Base-by-base conservation (phyloP, 2,329 filamentous ascomycete species). In the Cadophora sp. region DNA sequence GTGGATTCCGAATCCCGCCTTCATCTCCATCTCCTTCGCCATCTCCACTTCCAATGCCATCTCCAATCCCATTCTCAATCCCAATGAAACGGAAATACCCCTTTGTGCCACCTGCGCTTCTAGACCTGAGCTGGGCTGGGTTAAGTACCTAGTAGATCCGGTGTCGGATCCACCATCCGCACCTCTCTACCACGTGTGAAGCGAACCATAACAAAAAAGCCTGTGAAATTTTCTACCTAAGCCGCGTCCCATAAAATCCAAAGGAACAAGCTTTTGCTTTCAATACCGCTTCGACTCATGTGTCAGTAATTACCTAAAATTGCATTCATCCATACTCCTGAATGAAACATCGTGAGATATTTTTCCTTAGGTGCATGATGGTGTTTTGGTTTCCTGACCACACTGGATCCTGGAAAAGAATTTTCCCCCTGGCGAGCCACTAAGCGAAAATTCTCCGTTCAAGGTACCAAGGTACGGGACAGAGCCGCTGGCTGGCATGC, bases 321-420 rank as follows among this genome's bases (percentile, higher is more conserved):
- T 39, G n/a, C 36, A 8, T 39, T 13, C 41, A 45, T n/a, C 13
- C 41, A 13, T 45, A 16, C n/a, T 27, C 22, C 2, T 3, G n/a
- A 24, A 39, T 36, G 55, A 58, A 39, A 58, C 55, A 58, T 58
- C 36, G 55, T 58, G 55, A 43, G 55, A 27, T 41, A 41, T 58
- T 56, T 56, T 27, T 41, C 2, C 4, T 13, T 16, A 39, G 20
- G 55, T 58, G 33, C 33, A 27, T 20, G 30, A 14, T 58, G 55
- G 36, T 58, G 55, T 43, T 43, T 56, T 58, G 16, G 36, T 5
- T n/a, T n/a, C n/a, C n/a, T n/a, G n/a, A n/a, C n/a, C n/a, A n/a
- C n/a, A n/a, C n/a, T n/a, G n/a, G n/a, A 20, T 51, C 47, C 47
- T 20, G n/a, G 47, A 13, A 24, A 48, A 48, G 47, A 48, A 24